Evolutionary conservation across 352 stramenopile species (phyloP).

Genomic region (Globisporangium spinosum): DNA sequence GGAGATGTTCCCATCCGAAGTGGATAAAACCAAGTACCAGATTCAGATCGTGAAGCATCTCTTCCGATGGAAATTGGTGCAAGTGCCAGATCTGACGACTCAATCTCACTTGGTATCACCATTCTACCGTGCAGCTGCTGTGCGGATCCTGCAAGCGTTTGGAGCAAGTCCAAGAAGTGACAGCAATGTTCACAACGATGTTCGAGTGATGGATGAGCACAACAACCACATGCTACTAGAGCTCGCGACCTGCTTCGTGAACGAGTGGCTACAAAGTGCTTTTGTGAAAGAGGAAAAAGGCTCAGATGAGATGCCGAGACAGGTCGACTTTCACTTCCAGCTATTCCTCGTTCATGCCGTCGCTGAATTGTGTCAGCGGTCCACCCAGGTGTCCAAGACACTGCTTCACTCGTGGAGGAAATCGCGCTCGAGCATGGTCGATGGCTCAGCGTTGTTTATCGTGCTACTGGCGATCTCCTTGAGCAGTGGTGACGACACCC

Average conservation of each 20-base stretch:
- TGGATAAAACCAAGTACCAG: slow-evolving; percentile 1
- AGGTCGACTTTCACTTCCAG: slow-evolving; percentile 21
- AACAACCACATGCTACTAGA: background rate
- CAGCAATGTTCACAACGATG: background rate
- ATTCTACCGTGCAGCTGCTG: background rate
- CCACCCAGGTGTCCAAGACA: slow-evolving; percentile 1
- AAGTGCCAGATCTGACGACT: background rate
- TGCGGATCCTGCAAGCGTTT: background rate
- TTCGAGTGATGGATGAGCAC: background rate
- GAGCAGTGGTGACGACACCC: background rate
- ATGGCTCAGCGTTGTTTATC: slow-evolving; percentile 22
- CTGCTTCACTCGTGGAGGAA: slow-evolving; percentile 9
- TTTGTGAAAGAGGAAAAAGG: background rate
- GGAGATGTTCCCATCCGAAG: background rate
- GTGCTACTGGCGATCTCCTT: slow-evolving; percentile 18
- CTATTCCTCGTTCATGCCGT: slow-evolving; percentile 26
- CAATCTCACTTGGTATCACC: slow-evolving; percentile 1
- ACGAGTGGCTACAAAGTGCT: slow-evolving; percentile 3
- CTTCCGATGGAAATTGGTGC: slow-evolving; percentile 12
- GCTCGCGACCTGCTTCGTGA: slow-evolving; percentile 8
- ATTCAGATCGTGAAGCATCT: slow-evolving; percentile 9
- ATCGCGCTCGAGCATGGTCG: background rate
- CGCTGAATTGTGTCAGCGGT: slow-evolving; percentile 13
- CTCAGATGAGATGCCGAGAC: background rate
- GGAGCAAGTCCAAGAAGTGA: background rate